phyloP scores from a whole-genome alignment of 257 asterid genomes.

The Nicotiana paniculata region DNA sequence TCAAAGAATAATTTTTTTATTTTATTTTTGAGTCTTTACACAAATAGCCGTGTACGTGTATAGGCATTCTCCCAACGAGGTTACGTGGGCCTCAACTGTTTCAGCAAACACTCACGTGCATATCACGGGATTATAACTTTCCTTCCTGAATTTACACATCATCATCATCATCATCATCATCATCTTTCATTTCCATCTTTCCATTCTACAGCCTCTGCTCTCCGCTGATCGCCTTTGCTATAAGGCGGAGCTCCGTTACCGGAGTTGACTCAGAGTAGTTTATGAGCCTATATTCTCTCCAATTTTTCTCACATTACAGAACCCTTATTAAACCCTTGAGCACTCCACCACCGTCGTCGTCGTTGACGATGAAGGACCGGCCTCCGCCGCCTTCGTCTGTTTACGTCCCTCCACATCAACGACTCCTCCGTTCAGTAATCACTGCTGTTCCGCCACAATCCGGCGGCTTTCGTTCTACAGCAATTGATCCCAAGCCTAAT shows the following conservation, averaged over 20 bases:
- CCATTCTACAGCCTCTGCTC: neutral
- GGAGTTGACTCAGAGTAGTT: conserved; percentile 7
- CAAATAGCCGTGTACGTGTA: neutral
- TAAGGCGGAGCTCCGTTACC: neutral
- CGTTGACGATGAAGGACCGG: conserved; percentile 51
- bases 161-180: neutral
- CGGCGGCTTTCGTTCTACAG: neutral
- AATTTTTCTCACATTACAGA: conserved; percentile 28
- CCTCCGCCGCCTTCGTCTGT: conserved; percentile 37
- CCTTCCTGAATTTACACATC: neutral
- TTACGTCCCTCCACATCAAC: conserved; percentile 76
- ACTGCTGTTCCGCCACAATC: conserved; percentile 16
- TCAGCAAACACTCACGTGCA: neutral
- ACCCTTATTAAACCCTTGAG: conserved; percentile 44
- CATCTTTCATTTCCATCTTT: neutral
- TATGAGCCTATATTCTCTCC: conserved; percentile 47
- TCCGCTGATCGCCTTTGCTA: neutral
- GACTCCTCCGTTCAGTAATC: conserved; percentile 41
- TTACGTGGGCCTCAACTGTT: neutral
- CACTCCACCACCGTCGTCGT: conserved; percentile 15
- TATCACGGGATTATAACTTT: neutral
- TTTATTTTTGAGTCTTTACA: too few relatives aligned
- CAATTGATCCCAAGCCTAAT: conserved; percentile 23
- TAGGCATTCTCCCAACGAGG: neutral
- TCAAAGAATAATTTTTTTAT: neutral